Conservation (phyloP, 129 eudicot genomes). For the Ambrosia artemisiifolia region DNA sequence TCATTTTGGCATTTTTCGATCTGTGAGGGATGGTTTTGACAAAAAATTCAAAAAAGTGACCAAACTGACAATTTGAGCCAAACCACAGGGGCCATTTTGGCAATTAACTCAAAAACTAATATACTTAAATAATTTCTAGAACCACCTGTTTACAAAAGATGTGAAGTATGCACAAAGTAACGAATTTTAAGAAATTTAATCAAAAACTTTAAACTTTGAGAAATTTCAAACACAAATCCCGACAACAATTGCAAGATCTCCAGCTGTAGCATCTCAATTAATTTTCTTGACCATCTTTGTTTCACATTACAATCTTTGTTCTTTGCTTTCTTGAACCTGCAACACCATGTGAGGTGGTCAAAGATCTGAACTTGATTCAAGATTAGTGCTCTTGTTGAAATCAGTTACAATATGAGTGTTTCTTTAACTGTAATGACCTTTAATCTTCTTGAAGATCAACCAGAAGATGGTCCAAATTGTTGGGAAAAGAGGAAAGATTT, state of each 20-base stretch:
- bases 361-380: conserved; percentile 21
- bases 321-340: conserved; percentile 10
- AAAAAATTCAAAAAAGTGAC: too few species aligned
- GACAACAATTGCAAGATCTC: not conserved
- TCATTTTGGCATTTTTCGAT: too few species aligned
- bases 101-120: too few species aligned
- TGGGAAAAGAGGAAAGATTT: conserved; percentile 96
- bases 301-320: too few species aligned
- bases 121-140: too few species aligned
- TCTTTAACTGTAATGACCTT: conserved; percentile 87
- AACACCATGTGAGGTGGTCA: conserved; percentile 26
- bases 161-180: not conserved
- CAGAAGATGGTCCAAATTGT: conserved; percentile 75
- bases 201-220: not conserved
- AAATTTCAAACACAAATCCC: conserved; percentile 7
- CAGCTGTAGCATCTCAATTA: conserved; percentile 13
- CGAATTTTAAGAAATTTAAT: not conserved
- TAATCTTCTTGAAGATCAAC: conserved; percentile 92
- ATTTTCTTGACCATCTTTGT: conserved; percentile 9
- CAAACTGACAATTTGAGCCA: too few species aligned
- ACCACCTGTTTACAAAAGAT: not conserved
- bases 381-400: conserved; percentile 11
- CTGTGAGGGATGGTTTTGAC: too few species aligned
- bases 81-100: too few species aligned
- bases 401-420: conserved; percentile 64